Evolutionary conservation across 495 filamentous ascomycete genomes (phyloP).

Genomic region (Staphylotrichum longicolle): DNA sequence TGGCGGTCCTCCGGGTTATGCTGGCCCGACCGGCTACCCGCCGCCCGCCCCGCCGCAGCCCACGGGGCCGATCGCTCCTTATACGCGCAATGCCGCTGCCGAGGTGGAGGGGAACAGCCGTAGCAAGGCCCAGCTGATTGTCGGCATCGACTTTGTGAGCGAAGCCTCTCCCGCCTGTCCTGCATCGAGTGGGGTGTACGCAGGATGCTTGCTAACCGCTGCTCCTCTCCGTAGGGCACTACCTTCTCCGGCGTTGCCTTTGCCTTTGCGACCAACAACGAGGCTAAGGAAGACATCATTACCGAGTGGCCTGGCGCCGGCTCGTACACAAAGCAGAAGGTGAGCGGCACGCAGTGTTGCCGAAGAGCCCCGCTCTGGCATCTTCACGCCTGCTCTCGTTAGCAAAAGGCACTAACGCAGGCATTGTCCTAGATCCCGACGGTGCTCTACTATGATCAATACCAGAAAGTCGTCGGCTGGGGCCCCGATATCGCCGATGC

Average conservation of each 20-base stretch:
- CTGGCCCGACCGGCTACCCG: conserved; percentile 41
- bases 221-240: conserved; percentile 53
- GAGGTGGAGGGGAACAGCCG: conserved; percentile 86
- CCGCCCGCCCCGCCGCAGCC: conserved; percentile 46
- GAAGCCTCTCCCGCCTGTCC: neutral
- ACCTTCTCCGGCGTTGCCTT: conserved; percentile 75
- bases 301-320: conserved; percentile 75
- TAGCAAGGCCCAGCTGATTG: conserved; percentile 76
- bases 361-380: too few relatives aligned
- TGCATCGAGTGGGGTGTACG: neutral
- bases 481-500: conserved; percentile 74
- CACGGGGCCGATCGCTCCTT: conserved; percentile 42
- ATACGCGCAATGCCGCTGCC: conserved; percentile 58
- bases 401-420: neutral
- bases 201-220: conserved; percentile 25
- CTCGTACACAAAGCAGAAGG: conserved; percentile 75
- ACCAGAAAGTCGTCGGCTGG: conserved; percentile 75
- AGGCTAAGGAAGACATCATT: conserved; percentile 76
- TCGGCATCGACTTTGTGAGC: conserved; percentile 78
- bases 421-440: conserved; percentile 59
- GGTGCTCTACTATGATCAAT: conserved; percentile 72
- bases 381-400: too few relatives aligned
- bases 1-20: conserved; percentile 49
- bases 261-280: conserved; percentile 71
- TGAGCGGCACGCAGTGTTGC: conserved; percentile 24